phyloP scores from a whole-genome alignment of 2,329 filamentous ascomycete genomes.

The Torrubiellomyces zombiae region DNA sequence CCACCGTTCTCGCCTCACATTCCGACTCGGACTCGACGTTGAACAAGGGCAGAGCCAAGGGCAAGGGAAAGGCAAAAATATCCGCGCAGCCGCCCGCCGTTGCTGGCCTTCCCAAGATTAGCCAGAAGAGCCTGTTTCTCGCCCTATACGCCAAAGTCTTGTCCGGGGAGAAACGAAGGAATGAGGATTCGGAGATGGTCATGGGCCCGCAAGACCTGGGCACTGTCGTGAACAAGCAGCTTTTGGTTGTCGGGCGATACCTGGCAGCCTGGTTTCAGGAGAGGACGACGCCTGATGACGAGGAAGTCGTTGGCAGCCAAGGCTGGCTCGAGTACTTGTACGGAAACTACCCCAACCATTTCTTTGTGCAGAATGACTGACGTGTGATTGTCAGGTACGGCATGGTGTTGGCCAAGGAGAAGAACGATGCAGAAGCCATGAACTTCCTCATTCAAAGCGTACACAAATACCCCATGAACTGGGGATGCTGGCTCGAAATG shows the following conservation, averaged over 20 bases:
- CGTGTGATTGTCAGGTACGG: slow-evolving; percentile 44
- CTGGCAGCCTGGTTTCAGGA: slow-evolving; percentile 69
- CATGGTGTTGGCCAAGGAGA: slow-evolving; percentile 75
- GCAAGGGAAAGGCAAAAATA: slow-evolving; percentile 28
- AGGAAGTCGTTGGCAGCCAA: slow-evolving; percentile 47
- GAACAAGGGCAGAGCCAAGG: slow-evolving; percentile 37
- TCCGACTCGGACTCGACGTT: slow-evolving; percentile 17
- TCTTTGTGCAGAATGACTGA: slow-evolving; percentile 3
- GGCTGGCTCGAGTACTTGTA: slow-evolving; percentile 85
- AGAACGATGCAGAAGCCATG: slow-evolving; percentile 73
- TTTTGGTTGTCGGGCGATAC: slow-evolving; percentile 57
- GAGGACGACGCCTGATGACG: slow-evolving; percentile 38
- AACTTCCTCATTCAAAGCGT: slow-evolving; percentile 80
- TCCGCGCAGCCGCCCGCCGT: slow-evolving; percentile 8
- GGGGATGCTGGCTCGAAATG: slow-evolving; percentile 93
- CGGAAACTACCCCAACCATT: no score
- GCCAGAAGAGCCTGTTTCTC: slow-evolving; percentile 84
- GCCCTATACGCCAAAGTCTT: slow-evolving; percentile 86
- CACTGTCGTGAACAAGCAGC: slow-evolving; percentile 68
- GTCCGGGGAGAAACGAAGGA: slow-evolving; percentile 86
- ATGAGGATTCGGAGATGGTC: slow-evolving; percentile 95
- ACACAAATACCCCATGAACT: slow-evolving; percentile 84
- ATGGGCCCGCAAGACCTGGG: slow-evolving; percentile 84
- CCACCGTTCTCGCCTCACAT: slow-evolving; percentile 41
- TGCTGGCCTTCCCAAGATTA: slow-evolving; percentile 39